Evolutionary conservation across 106 monocot genomes (phyloP), one percentile per base, ranked within the genome.

Genomic region (Amphibolis antarctica): DNA sequence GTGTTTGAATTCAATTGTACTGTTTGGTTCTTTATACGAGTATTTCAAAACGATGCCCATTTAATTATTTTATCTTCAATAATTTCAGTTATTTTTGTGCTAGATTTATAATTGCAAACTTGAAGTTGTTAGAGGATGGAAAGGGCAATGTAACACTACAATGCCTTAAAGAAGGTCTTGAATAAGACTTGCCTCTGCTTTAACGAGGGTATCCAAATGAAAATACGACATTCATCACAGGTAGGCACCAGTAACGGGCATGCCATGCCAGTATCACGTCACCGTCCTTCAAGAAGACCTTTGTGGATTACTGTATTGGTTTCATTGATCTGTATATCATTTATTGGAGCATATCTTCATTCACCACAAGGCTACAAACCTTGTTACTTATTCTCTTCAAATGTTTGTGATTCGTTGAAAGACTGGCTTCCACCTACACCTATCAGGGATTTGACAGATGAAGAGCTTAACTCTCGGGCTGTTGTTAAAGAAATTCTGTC

Each of bases 361-460:
- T 82, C 87, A 18, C 81, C 79, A 1, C 70, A 53, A 20, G 45
- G 71, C 15, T 77, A 77, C 66, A 70, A 77, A 10, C 69, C 81
- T 36, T 98, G 90, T 67, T 85, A 75, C 54, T 82, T 85, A 55
- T 87, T 90, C 12, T 53, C 85, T 43, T 84, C 86, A 7, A 82
- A 75, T 26, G 71, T 78, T 12, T 89, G 90, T 53, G 71, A 26
- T 66, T 77, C 81, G 22, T 74, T 83, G 25, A 79, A 80, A 70
- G 78, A 87, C 65, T 98, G 90, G 96, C 77, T 98, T 61, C 90
- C 87, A 28, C 80, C 90, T 28, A 31, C 76, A n/a, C 52, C 75
- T 29, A 15, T 63, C 0, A 65, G 85, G 46, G 59, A 79, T 9
- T 77, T 69, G 10, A 84, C 80, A 13, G 96, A 98, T 77, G 90